Conservation (phyloP, 805 yeast species). For the Candida krabiensis region DNA sequence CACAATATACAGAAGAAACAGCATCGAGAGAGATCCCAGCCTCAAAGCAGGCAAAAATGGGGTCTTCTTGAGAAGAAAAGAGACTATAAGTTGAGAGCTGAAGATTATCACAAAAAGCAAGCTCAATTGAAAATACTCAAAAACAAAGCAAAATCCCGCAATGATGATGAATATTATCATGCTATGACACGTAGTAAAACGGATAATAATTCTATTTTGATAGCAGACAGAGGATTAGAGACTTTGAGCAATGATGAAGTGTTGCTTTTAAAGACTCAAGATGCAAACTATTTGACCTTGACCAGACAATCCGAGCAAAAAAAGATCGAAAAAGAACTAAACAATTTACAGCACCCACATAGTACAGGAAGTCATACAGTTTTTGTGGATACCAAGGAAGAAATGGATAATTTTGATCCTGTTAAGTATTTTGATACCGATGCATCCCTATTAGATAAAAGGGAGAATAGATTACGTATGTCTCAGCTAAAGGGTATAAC, state of each 20-base stretch:
- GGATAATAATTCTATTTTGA: slow-evolving; percentile 66
- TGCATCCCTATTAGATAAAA: slow-evolving; percentile 53
- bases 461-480: slow-evolving; percentile 69
- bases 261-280: slow-evolving; percentile 85
- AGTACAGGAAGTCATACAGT: slow-evolving; percentile 79
- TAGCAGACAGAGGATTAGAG: slow-evolving; percentile 65
- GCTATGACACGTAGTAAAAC: slow-evolving; percentile 77
- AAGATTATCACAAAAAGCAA: slow-evolving; percentile 57
- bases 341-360: slow-evolving; percentile 45
- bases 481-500: slow-evolving; percentile 54
- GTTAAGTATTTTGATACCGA: slow-evolving; percentile 72
- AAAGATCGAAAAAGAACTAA: slow-evolving; percentile 59
- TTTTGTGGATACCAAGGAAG: slow-evolving; percentile 67
- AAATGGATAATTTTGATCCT: slow-evolving; percentile 59
- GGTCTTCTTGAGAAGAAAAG: slow-evolving; percentile 94
- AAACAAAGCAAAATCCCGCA: slow-evolving; percentile 68
- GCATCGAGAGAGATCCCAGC: slow-evolving; percentile 92
- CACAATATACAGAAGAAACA: slow-evolving; percentile 95
- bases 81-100: slow-evolving; percentile 63
- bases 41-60: slow-evolving; percentile 64
- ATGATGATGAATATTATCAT: slow-evolving; percentile 96
- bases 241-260: slow-evolving; percentile 70
- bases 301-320: slow-evolving; percentile 66
- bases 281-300: slow-evolving; percentile 79
- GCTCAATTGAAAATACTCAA: slow-evolving; percentile 69